Evolutionary conservation across 768 basidiomycete species (phyloP).

Genomic region (Candolleomyces efflorescens): DNA sequence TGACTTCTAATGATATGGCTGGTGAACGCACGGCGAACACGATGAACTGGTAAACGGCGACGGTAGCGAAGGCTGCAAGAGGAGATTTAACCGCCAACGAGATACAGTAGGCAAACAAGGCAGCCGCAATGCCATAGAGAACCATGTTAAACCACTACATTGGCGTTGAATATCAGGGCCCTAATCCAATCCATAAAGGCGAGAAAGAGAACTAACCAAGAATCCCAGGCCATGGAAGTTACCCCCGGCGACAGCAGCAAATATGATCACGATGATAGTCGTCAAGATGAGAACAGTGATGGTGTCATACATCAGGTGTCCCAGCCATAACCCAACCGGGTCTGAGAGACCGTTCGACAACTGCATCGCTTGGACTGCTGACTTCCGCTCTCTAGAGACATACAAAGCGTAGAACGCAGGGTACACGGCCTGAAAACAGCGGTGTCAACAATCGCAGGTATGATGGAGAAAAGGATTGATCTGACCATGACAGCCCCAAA

Average conservation of each 20-base stretch:
- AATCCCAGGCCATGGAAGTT: conserved; percentile 70
- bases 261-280: conserved; percentile 61
- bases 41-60: conserved; percentile 70
- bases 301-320: conserved; percentile 73
- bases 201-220: conserved; percentile 34
- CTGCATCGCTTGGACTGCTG: conserved; percentile 80
- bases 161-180: neutral
- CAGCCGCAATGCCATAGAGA: conserved; percentile 63
- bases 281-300: conserved; percentile 55
- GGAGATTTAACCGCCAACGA: conserved; percentile 61
- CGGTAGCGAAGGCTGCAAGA: conserved; percentile 67
- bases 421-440: conserved; percentile 51
- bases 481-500: conserved; percentile 70
- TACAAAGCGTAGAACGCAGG: conserved; percentile 83
- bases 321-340: conserved; percentile 71
- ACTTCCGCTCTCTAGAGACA: conserved; percentile 66
- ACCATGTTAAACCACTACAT: conserved; percentile 66
- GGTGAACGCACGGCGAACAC: conserved; percentile 58
- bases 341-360: conserved; percentile 70
- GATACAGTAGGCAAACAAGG: conserved; percentile 65
- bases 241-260: conserved; percentile 42
- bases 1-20: neutral
- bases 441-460: neutral
- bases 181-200: neutral
- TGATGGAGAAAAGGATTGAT: neutral